phyloP scores from a whole-genome alignment of 2,329 filamentous ascomycete species.

The Chalaropsis thielavioides region DNA sequence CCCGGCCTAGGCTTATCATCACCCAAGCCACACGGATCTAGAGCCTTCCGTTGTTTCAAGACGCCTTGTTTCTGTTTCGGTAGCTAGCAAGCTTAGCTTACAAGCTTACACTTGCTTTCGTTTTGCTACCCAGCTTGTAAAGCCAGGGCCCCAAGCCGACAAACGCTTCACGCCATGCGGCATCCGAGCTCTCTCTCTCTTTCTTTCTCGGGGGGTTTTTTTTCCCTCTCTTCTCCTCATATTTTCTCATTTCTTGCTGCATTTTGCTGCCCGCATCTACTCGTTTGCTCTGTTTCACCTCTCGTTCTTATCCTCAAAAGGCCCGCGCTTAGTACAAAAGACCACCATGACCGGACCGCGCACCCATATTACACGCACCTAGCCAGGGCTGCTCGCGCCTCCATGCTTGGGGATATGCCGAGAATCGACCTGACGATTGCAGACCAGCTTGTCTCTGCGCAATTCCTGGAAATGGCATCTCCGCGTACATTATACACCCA shows the following conservation, averaged over 20 bases:
- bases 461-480: neutral
- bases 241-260: neutral
- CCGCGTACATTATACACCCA: neutral
- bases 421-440: neutral
- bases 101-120: neutral
- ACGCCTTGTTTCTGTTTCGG: neutral
- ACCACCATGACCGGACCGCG: no score
- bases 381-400: neutral
- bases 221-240: neutral
- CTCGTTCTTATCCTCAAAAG: neutral
- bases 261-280: neutral
- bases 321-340: neutral
- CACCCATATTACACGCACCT: no score
- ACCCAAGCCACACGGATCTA: neutral
- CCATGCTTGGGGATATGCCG: neutral
- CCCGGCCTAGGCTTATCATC: no score
- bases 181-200: neutral
- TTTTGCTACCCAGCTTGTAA: neutral
- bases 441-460: neutral
- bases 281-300: conserved; percentile 2
- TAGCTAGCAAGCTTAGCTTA: neutral
- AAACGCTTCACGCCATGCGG: neutral
- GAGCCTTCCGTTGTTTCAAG: neutral
- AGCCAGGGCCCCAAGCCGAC: neutral
- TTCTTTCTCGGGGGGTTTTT: neutral